Percentiles rank a stretch among this genome's conserved stretches.
These are phyloP conservation scores for Aegilops tauschii DNA, from an alignment of 176 grass and related monocot genomes.

Conservation along the genomic window DNA sequence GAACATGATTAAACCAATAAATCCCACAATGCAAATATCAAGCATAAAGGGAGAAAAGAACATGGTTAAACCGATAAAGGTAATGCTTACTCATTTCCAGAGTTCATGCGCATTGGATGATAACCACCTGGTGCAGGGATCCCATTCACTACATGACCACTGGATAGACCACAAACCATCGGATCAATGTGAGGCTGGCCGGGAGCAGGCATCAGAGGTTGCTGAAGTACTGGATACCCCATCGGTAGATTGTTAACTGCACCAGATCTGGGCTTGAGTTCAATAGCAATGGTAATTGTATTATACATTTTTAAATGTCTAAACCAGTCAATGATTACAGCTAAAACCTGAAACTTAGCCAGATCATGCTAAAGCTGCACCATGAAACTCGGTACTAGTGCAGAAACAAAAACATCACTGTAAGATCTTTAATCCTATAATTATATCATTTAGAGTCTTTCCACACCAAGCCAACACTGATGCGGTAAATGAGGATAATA, in stretches of 20 bases:
- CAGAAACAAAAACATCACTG: not conserved
- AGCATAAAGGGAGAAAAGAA: not conserved
- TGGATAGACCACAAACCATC: conserved; percentile 65
- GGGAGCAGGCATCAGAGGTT: conserved; percentile 67
- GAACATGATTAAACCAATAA: conserved; percentile 7
- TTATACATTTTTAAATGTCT: not conserved
- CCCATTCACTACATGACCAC: conserved; percentile 86
- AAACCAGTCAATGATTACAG: conserved; percentile 12
- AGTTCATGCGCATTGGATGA: conserved; percentile 89
- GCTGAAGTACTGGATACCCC: conserved; percentile 93
- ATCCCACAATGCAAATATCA: not conserved
- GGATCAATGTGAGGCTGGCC: conserved; percentile 73
- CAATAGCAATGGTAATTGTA: conserved; percentile 42
- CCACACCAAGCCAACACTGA: not conserved
- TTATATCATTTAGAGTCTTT: not conserved
- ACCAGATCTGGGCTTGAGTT: conserved; percentile 53
- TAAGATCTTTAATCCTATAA: not conserved
- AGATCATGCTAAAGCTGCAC: not conserved
- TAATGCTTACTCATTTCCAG: conserved; percentile 81
- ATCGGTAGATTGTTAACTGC: conserved; percentile 97
- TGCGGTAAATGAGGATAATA: conserved; percentile 6
- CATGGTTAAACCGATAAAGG: conserved; percentile 10
- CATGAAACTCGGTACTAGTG: not conserved
- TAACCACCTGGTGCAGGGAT: conserved; percentile 76
- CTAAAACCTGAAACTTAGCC: not conserved